phyloP scores from a whole-genome alignment of 768 basidiomycete species.

The Lactarius indigo region DNA sequence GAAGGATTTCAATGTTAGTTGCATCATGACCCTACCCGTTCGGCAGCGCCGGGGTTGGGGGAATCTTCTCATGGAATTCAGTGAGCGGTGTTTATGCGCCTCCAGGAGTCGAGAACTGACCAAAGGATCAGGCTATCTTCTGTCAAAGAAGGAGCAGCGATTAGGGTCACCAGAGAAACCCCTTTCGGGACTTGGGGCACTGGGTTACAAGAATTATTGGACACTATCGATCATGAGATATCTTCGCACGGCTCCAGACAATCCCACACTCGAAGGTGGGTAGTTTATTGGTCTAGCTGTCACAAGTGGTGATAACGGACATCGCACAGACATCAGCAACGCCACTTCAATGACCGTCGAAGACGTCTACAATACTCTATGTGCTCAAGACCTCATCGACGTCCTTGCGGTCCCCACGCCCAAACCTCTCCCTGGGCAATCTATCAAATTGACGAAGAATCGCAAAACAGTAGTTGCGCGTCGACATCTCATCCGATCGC shows the following conservation, averaged over 20 bases:
- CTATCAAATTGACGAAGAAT: slow-evolving; percentile 69
- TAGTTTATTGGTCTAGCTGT: slow-evolving; percentile 21
- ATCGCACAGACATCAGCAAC: slow-evolving; percentile 64
- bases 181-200: slow-evolving; percentile 83
- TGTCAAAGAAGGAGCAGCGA: slow-evolving; percentile 92
- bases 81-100: slow-evolving; percentile 47
- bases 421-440: slow-evolving; percentile 71
- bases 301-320: slow-evolving; percentile 24
- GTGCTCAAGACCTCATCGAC: slow-evolving; percentile 71
- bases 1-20: slow-evolving; percentile 96
- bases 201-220: slow-evolving; percentile 98
- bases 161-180: slow-evolving; percentile 95
- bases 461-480: slow-evolving; percentile 62
- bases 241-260: slow-evolving; percentile 54
- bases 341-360: slow-evolving; percentile 90
- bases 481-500: slow-evolving; percentile 53
- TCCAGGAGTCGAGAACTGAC: slow-evolving; percentile 5
- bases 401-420: slow-evolving; percentile 48
- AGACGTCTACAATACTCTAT: slow-evolving; percentile 76
- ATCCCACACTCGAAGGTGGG: slow-evolving; percentile 73
- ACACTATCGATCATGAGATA: slow-evolving; percentile 82
- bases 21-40: slow-evolving; percentile 98
- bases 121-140: slow-evolving; percentile 69
- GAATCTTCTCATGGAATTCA: slow-evolving; percentile 95
- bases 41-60: slow-evolving; percentile 96